A percentile compares a stretch with the other conserved stretches of the same genome.
These are phyloP conservation scores for Sporormia fimetaria DNA, from an alignment of 495 filamentous ascomycete species.

Conservation along the genomic window DNA sequence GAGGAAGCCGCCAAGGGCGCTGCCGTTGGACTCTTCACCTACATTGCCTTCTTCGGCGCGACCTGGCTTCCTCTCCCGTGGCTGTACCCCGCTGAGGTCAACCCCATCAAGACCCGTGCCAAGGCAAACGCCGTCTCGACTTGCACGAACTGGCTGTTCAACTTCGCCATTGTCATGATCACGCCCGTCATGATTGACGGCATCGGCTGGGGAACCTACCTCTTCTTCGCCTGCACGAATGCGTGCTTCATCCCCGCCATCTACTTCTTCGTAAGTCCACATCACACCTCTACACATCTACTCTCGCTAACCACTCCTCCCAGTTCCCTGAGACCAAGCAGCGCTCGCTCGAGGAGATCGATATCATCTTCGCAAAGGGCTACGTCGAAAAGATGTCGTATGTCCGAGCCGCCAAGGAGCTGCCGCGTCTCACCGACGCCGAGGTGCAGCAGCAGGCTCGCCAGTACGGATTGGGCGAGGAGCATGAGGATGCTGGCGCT, in stretches of 20 bases:
- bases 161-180: slow-evolving; percentile 28
- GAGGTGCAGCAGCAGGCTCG: slow-evolving; percentile 36
- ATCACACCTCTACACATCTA: slow-evolving; percentile 42
- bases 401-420: slow-evolving; percentile 55
- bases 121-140: slow-evolving; percentile 55
- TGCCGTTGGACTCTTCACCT: slow-evolving; percentile 25
- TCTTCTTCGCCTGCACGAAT: slow-evolving; percentile 39
- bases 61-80: slow-evolving; percentile 52
- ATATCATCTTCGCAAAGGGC: slow-evolving; percentile 47
- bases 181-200: slow-evolving; percentile 28
- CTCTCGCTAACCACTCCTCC: slow-evolving; percentile 42
- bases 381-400: slow-evolving; percentile 63
- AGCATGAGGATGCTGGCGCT: too few species aligned
- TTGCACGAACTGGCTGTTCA: slow-evolving; percentile 47
- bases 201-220: slow-evolving; percentile 26
- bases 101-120: slow-evolving; percentile 52
- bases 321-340: slow-evolving; percentile 47
- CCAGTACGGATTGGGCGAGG: slow-evolving; percentile 28
- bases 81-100: slow-evolving; percentile 58
- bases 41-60: slow-evolving; percentile 39
- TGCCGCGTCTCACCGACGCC: slow-evolving; percentile 52
- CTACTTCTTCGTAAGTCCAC: slow-evolving; percentile 41
- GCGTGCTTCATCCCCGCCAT: slow-evolving; percentile 40
- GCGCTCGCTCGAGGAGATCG: slow-evolving; percentile 32
- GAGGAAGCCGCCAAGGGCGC: slow-evolving; percentile 18